Percentiles rank a stretch among this genome's conserved stretches.
Evolutionary conservation across 805 yeast genomes (phyloP).

Genomic region (Metschnikowia dekortorum): DNA sequence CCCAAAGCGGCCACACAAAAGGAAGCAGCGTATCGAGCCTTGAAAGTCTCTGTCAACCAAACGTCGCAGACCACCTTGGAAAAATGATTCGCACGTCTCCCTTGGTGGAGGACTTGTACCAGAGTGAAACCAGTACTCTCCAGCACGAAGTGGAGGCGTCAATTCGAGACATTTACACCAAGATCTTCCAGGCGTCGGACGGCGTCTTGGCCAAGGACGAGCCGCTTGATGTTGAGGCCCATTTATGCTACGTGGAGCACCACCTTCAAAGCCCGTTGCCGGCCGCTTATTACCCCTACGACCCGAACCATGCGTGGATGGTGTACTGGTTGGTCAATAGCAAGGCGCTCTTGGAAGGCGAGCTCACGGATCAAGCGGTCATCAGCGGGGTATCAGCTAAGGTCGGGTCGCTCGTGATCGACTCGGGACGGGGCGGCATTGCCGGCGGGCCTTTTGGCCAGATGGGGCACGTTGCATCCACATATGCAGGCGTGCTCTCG

Average conservation of each 20-base stretch:
- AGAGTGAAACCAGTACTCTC: slow-evolving; percentile 32
- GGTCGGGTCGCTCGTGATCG: slow-evolving; percentile 22
- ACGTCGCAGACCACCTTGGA: slow-evolving; percentile 5
- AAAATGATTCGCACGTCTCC: slow-evolving; percentile 13
- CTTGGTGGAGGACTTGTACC: slow-evolving; percentile 17
- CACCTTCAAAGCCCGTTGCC: slow-evolving; percentile 47
- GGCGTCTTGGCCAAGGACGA: slow-evolving; percentile 8
- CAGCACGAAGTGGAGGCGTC: slow-evolving; percentile 32
- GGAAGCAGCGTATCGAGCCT: slow-evolving; percentile 11
- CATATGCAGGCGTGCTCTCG: slow-evolving; percentile 72
- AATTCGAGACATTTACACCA: slow-evolving; percentile 28
- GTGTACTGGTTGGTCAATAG: slow-evolving; percentile 75
- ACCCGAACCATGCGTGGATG: slow-evolving; percentile 93
- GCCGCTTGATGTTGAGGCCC: slow-evolving; percentile 25
- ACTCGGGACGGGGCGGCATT: slow-evolving; percentile 51
- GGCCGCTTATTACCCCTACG: slow-evolving; percentile 49
- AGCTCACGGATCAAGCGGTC: slow-evolving; percentile 3
- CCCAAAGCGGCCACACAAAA: neutral
- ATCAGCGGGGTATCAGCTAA: slow-evolving; percentile 18
- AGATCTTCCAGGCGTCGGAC: slow-evolving; percentile 12
- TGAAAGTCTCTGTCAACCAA: slow-evolving; percentile 12
- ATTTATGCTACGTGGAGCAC: slow-evolving; percentile 40
- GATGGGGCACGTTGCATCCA: slow-evolving; percentile 76
- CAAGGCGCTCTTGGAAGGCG: slow-evolving; percentile 16
- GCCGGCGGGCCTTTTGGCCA: slow-evolving; percentile 83